Percentiles rank a stretch among this genome's conserved stretches.
These are phyloP conservation scores for Globisporangium irregulare DNA, from an alignment of 352 stramenopile genomes.

Conservation along the genomic window DNA sequence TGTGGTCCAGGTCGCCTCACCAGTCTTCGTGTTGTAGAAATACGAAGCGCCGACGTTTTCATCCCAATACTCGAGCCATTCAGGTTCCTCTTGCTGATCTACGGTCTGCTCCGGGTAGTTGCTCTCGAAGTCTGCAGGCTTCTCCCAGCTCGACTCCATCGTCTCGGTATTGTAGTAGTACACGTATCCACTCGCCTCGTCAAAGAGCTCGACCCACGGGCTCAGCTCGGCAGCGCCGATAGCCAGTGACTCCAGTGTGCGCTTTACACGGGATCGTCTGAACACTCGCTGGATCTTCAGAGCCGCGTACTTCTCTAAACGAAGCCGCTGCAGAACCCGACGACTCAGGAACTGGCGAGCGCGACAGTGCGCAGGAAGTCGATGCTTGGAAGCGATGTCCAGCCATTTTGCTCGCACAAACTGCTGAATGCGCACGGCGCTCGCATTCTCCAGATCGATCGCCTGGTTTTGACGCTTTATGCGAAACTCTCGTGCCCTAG, in stretches of 20 bases:
- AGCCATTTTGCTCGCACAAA: constrained; percentile 31
- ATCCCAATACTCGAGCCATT: constrained; percentile 78
- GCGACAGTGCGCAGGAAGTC: constrained; percentile 31
- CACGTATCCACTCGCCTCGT: constrained; percentile 55
- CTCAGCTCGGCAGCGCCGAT: constrained; percentile 20
- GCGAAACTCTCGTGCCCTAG: constrained; percentile 18
- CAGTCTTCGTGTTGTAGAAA: constrained; percentile 68
- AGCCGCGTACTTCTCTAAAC: constrained; percentile 28
- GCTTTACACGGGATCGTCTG: constrained; percentile 39
- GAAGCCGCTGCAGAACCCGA: constrained; percentile 17
- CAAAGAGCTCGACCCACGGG: constrained; percentile 67
- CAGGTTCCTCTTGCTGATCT: constrained; percentile 18
- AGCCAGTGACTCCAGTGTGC: constrained; percentile 35
- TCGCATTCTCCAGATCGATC: constrained; percentile 22
- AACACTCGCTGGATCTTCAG: constrained; percentile 55
- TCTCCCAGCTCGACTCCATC: constrained; percentile 50
- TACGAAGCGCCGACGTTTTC: constrained; percentile 61
- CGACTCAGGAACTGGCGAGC: constrained; percentile 42
- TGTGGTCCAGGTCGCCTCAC: constrained; percentile 63
- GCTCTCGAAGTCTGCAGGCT: neutral
- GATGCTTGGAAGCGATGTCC: neutral
- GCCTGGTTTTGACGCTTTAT: constrained; percentile 11
- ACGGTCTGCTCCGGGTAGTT: neutral
- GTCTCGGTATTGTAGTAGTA: constrained; percentile 72
- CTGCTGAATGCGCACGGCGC: constrained; percentile 37